These are phyloP conservation scores for Cetradonia linearis DNA, from an alignment of 495 filamentous ascomycete species.

Conservation along the genomic window DNA sequence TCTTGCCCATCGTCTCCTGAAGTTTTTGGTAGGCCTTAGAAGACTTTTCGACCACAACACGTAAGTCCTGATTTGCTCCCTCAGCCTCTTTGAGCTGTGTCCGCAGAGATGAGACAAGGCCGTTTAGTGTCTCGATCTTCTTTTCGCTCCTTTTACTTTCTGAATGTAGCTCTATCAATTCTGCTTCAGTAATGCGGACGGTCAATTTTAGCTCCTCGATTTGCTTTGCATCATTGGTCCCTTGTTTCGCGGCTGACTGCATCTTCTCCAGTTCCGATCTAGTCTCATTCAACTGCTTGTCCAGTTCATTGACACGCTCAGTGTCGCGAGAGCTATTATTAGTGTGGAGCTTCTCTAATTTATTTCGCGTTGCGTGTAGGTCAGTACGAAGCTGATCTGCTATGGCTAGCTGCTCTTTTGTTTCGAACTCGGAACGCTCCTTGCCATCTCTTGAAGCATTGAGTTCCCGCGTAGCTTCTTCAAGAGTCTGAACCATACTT, in stretches of 20 bases:
- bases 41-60: slow-evolving; percentile 32
- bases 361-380: slow-evolving; percentile 34
- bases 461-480: slow-evolving; percentile 49
- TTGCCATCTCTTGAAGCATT: slow-evolving; percentile 46
- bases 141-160: slow-evolving; percentile 42
- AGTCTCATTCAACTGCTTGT: slow-evolving; percentile 39
- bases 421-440: slow-evolving; percentile 43
- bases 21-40: slow-evolving; percentile 6
- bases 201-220: slow-evolving; percentile 28
- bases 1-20: slow-evolving; percentile 12
- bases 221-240: slow-evolving; percentile 35
- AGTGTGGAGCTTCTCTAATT: slow-evolving; percentile 19
- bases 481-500: slow-evolving; percentile 52
- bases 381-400: slow-evolving; percentile 29
- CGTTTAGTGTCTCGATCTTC: slow-evolving; percentile 40
- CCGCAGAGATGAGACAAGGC: slow-evolving; percentile 42
- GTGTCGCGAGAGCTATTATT: slow-evolving; percentile 29
- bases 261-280: slow-evolving; percentile 43
- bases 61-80: slow-evolving; percentile 36
- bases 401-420: slow-evolving; percentile 28
- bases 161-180: slow-evolving; percentile 31
- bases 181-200: slow-evolving; percentile 18
- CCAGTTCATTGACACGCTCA: slow-evolving; percentile 34
- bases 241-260: slow-evolving; percentile 33
- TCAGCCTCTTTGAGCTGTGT: slow-evolving; percentile 42